phyloP scores from a whole-genome alignment of 1,284 basidiomycete genomes.

The Irpex sp. region DNA sequence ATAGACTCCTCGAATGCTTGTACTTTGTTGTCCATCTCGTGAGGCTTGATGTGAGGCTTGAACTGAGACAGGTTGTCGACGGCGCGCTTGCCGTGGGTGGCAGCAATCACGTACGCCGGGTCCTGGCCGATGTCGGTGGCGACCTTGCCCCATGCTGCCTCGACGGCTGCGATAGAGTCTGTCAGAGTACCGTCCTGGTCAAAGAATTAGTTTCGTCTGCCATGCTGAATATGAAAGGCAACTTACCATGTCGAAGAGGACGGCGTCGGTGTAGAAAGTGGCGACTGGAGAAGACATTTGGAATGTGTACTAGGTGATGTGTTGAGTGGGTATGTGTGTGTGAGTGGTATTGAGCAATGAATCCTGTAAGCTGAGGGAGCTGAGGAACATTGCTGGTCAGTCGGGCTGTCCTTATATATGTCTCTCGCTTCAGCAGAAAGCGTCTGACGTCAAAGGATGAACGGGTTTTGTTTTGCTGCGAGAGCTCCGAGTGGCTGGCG shows the following conservation, averaged over 20 bases:
- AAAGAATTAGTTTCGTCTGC: neutral
- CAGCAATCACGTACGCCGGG: conserved; percentile 60
- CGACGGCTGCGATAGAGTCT: conserved; percentile 73
- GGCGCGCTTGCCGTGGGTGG: conserved; percentile 72
- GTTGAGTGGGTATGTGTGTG: neutral
- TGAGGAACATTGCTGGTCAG: neutral
- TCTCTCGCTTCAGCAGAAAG: neutral
- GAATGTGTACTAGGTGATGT: conserved; percentile 1
- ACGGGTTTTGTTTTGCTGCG: too few species aligned
- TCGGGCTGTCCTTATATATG: conserved; percentile 9
- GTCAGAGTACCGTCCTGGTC: conserved; percentile 67
- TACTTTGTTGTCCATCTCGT: conserved; percentile 69
- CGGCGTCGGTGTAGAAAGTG: conserved; percentile 54
- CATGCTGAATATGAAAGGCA: too few species aligned
- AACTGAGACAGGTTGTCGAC: conserved; percentile 44
- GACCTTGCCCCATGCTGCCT: conserved; percentile 76
- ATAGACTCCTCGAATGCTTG: conserved; percentile 67
- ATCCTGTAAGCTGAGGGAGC: neutral
- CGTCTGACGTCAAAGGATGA: conserved; percentile 14
- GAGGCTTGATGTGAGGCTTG: conserved; percentile 41
- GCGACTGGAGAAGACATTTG: conserved; percentile 25
- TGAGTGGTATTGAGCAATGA: conserved; percentile 3
- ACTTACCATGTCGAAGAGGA: conserved; percentile 72
- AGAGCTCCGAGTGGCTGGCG: neutral
- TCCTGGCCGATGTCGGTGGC: conserved; percentile 67